Percentiles rank a stretch among this genome's conserved stretches.
Evolutionary conservation across 768 basidiomycete genomes (phyloP).

Genomic region (Lactifluus rugatus): DNA sequence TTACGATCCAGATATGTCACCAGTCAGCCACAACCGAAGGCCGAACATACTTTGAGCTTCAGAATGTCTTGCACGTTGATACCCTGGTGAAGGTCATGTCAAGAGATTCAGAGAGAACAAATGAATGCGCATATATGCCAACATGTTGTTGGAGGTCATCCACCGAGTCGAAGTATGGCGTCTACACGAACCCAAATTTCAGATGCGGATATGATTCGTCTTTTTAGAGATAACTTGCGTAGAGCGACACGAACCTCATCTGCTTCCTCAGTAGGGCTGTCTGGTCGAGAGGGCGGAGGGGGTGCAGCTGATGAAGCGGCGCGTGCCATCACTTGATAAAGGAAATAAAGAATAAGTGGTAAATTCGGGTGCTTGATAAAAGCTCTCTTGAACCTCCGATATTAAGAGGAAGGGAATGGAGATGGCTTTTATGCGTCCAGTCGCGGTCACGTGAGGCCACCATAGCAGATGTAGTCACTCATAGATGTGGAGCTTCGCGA

Average conservation of each 20-base stretch:
- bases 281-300: conserved; percentile 13
- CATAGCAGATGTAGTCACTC: no score
- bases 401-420: not conserved
- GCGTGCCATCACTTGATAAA: conserved; percentile 12
- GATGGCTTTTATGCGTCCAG: conserved; percentile 5
- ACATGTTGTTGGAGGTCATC: conserved; percentile 28
- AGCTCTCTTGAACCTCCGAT: not conserved
- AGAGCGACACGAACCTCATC: conserved; percentile 8
- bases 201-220: not conserved
- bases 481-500: not conserved
- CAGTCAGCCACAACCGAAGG: conserved; percentile 10
- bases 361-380: not conserved
- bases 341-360: not conserved
- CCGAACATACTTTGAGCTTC: conserved; percentile 65
- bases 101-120: not conserved
- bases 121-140: conserved; percentile 10
- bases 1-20: not conserved
- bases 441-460: conserved; percentile 4
- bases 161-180: conserved; percentile 23
- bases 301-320: conserved; percentile 7
- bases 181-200: conserved; percentile 8
- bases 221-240: not conserved
- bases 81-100: conserved; percentile 40
- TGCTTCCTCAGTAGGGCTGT: conserved; percentile 12
- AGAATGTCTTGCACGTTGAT: conserved; percentile 93